phyloP scores from a whole-genome alignment of 2,329 filamentous ascomycete genomes.

The Fusarium foetens region DNA sequence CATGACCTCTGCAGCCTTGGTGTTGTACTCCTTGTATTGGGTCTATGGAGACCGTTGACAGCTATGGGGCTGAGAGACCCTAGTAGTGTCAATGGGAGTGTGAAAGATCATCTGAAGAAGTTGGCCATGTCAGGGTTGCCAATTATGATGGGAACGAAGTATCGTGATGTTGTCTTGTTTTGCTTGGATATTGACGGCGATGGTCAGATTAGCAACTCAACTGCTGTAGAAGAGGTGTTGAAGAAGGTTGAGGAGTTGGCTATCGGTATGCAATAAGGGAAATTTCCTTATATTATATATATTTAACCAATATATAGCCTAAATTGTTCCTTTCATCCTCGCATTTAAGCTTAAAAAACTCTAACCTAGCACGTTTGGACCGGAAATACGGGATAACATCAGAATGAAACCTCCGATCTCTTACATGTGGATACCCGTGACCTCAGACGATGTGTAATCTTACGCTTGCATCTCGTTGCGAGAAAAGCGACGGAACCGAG shows the following conservation, averaged over 20 bases:
- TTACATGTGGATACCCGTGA: background rate
- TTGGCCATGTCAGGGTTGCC: background rate
- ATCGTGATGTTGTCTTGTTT: background rate
- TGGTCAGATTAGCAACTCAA: background rate
- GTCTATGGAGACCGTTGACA: fast-evolving
- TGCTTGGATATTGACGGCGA: background rate
- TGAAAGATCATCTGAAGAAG: background rate
- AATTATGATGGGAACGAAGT: background rate
- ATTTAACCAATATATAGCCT: background rate
- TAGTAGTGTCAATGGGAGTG: too few species aligned
- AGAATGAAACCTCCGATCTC: background rate
- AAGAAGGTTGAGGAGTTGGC: background rate
- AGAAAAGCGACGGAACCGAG: background rate
- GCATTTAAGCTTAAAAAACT: slow-evolving; percentile 1
- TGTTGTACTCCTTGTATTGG: background rate
- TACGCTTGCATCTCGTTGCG: background rate
- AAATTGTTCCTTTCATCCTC: background rate
- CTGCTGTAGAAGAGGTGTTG: background rate
- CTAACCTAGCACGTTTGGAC: too few species aligned
- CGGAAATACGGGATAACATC: background rate
- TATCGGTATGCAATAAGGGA: background rate
- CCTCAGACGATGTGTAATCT: background rate
- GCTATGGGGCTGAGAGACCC: background rate
- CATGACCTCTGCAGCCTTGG: background rate
- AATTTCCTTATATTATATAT: too few species aligned